These are phyloP conservation scores for Heritiera littoralis DNA, from an alignment of 345 rosid genomes.

Conservation along the genomic window DNA sequence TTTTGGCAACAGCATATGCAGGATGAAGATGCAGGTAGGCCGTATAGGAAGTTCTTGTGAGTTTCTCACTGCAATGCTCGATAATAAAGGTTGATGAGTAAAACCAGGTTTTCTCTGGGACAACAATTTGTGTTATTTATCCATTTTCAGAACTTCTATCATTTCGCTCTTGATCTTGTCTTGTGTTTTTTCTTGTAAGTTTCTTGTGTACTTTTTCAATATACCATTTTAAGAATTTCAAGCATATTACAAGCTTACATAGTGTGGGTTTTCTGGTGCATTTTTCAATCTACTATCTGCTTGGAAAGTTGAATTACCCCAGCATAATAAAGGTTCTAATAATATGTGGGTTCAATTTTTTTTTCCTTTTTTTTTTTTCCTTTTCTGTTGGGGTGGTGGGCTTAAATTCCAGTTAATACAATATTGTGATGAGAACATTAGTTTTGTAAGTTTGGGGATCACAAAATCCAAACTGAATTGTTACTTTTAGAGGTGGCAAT, in stretches of 20 bases:
- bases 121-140: not conserved
- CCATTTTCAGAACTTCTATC: not conserved
- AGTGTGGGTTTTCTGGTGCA: not conserved
- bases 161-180: not conserved
- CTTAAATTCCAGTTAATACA: too few species aligned
- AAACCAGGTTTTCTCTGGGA: slow-evolving; percentile 19
- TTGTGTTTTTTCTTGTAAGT: not conserved
- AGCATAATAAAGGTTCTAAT: too few species aligned
- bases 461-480: too few species aligned
- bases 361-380: too few species aligned
- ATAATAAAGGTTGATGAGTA: slow-evolving; percentile 20
- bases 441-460: too few species aligned
- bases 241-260: not conserved
- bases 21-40: slow-evolving; percentile 90
- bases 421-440: too few species aligned
- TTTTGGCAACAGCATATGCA: slow-evolving; percentile 68
- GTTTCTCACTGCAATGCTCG: slow-evolving; percentile 10
- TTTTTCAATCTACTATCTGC: not conserved
- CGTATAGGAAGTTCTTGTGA: slow-evolving; percentile 81
- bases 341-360: too few species aligned
- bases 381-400: too few species aligned
- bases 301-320: too few species aligned
- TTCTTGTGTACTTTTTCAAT: not conserved
- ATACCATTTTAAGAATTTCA: not conserved
- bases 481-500: too few species aligned